phyloP scores from a whole-genome alignment of 768 basidiomycete species.

The Antrodiella citrinella region DNA sequence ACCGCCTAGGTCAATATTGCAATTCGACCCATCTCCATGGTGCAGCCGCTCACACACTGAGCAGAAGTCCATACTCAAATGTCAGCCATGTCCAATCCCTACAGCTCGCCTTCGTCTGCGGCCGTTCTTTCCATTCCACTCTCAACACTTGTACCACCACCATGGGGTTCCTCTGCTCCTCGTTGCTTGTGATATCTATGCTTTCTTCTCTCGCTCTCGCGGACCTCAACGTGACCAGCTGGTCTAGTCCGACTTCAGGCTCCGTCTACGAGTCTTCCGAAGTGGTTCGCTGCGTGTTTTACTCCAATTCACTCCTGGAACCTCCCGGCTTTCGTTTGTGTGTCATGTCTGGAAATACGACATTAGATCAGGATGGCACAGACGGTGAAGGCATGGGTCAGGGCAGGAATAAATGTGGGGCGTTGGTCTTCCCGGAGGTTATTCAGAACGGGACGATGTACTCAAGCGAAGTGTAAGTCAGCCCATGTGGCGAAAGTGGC shows the following conservation, averaged over 20 bases:
- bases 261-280: neutral
- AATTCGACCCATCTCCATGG: neutral
- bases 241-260: neutral
- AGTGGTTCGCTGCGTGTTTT: neutral
- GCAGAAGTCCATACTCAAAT: too few relatives aligned
- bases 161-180: neutral
- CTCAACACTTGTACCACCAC: neutral
- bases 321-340: neutral
- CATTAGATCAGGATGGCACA: neutral
- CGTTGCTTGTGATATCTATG: neutral
- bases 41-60: neutral
- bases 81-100: too few relatives aligned
- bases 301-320: neutral
- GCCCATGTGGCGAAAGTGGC: neutral
- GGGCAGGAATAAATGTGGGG: neutral
- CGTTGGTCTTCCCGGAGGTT: neutral
- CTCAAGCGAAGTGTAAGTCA: neutral
- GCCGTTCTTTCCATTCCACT: too few relatives aligned
- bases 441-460: neutral
- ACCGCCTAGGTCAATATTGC: neutral
- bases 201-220: neutral
- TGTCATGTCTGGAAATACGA: neutral
- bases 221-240: neutral
- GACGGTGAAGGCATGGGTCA: neutral
- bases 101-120: too few relatives aligned